Evolutionary conservation across 257 asterid genomes (phyloP).

Genomic region (Leptodermis oblonga): DNA sequence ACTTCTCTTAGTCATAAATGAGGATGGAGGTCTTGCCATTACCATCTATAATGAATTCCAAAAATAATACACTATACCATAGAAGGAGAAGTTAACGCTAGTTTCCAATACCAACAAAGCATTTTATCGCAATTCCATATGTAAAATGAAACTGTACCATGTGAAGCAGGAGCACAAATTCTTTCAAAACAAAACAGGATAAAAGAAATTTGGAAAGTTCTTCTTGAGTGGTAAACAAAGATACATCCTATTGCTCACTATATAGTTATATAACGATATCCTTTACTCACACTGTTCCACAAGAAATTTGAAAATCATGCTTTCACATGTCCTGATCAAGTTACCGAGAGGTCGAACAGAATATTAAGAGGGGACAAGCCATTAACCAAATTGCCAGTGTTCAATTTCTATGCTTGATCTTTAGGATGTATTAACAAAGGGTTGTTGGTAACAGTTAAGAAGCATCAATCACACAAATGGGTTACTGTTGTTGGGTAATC

Average conservation of each 20-base stretch:
- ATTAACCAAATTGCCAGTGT: not conserved
- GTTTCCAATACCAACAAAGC: not conserved
- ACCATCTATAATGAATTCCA: not conserved
- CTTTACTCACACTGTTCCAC: not conserved
- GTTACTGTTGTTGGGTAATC: not conserved
- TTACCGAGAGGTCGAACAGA: no score
- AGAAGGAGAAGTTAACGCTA: not conserved
- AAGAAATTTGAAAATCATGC: not conserved
- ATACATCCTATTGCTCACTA: not conserved
- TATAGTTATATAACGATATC: not conserved
- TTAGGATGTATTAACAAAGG: not conserved
- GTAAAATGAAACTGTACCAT: not conserved
- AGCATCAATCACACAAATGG: not conserved
- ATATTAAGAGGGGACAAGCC: not conserved
- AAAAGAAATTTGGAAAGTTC: not conserved
- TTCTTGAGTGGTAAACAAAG: not conserved
- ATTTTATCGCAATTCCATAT: no score
- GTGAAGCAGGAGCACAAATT: not conserved
- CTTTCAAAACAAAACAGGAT: not conserved
- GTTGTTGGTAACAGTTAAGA: not conserved
- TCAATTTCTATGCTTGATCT: not conserved
- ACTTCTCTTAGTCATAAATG: not conserved
- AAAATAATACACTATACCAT: no score
- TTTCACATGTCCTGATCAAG: not conserved
- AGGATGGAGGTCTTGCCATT: not conserved